Evolutionary conservation across 257 asterid species (phyloP), one percentile per base, ranked within the genome.

Genomic region (Thymus quinquecostatus): DNA sequence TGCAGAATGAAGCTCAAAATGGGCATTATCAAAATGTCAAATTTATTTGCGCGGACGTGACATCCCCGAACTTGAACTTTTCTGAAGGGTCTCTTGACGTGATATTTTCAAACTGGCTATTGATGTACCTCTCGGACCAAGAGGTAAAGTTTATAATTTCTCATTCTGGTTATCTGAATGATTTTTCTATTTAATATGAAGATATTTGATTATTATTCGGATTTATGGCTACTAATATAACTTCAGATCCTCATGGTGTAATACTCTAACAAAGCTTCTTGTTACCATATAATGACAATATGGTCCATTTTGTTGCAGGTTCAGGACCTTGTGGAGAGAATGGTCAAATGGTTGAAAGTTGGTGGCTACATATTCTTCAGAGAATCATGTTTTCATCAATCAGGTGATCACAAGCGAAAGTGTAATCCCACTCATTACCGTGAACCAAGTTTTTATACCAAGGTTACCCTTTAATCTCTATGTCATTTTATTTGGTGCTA

Each of bases 371-470:
- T 95, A 72, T 92, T 89, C 82, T 95, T 95, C 82, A 82, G 99
- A 66, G 99, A 95, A 60, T 95, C 99, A 11, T 95, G 98, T 80
- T 95, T 95, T 82, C 98, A 95, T 80, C 98, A 87, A 64, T 92
- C 99, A 41, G 99, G 98, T 28, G 97, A 92, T 70, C 95, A 89
- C 89, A 92, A 89, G 79, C 78, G 97, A 75, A 92, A 87, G 82
- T 77, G 59, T 72, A 87, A 95, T 75, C 99, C 98, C 49, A 92
- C 97, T 40, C 98, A 95, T 82, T 95, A 92, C 73, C 96, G 99
- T 34, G 97, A 88, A 62, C 99, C 99, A 56, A 89, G 99, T 64
- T 95, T 76, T 77, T 95, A 95, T 75, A 92, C 97, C 58, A 89
- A 92, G 99, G 99, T 95, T 66, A 32, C 14, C 70, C 34, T 53